Conservation (phyloP, 768 basidiomycete species). For the Calocybe indica region DNA sequence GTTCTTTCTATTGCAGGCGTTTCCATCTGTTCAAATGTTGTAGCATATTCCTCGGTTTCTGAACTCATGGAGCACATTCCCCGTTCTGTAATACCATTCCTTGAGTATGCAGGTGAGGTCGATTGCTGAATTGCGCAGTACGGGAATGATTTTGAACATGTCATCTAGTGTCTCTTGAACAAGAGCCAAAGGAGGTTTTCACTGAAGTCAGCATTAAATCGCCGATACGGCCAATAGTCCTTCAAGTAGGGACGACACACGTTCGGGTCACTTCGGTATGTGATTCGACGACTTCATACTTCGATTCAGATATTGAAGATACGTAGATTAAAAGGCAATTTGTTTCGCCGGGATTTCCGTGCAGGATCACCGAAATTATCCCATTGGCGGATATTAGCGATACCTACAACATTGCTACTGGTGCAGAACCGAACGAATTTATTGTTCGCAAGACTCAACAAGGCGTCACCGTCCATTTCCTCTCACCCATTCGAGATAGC, state of each 20-base stretch:
- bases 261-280: constrained; percentile 73
- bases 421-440: constrained; percentile 71
- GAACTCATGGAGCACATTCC: constrained; percentile 57
- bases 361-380: constrained; percentile 80
- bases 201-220: constrained; percentile 63
- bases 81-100: constrained; percentile 34
- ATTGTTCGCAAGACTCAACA: constrained; percentile 72
- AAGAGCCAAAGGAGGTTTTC: constrained; percentile 49
- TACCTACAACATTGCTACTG: constrained; percentile 75
- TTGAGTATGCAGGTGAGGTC: constrained; percentile 51
- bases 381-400: constrained; percentile 80
- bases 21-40: constrained; percentile 45
- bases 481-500: constrained; percentile 58
- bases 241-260: constrained; percentile 65
- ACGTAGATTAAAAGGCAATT: constrained; percentile 61
- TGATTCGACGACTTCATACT: not conserved
- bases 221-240: constrained; percentile 64
- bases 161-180: constrained; percentile 51
- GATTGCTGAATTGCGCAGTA: not conserved
- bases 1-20: constrained; percentile 29
- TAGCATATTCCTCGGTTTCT: constrained; percentile 55
- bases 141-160: constrained; percentile 4
- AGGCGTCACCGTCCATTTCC: constrained; percentile 70
- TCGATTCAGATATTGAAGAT: constrained; percentile 1
- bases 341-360: constrained; percentile 61